Conservation (phyloP, 2,329 filamentous ascomycete species). For the Diaporthe vaccinii region DNA sequence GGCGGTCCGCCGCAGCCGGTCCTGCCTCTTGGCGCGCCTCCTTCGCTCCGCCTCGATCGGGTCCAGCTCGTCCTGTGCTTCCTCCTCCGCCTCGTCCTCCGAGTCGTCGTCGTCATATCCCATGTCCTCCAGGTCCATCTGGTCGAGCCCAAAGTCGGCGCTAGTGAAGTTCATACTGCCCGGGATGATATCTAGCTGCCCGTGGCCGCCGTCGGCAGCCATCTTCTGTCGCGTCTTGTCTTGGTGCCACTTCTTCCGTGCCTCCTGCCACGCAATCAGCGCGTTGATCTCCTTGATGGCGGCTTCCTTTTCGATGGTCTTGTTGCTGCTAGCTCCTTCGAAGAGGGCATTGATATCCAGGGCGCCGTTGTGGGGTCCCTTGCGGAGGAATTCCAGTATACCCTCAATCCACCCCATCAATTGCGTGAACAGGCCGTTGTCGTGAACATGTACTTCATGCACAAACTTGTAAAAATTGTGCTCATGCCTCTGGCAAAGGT, state of each 20-base stretch:
- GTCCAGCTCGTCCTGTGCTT: conserved; percentile 83
- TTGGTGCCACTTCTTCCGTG: conserved; percentile 96
- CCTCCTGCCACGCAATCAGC: conserved; percentile 93
- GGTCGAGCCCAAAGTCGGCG: conserved; percentile 90
- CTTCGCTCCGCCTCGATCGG: conserved; percentile 90
- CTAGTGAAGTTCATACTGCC: conserved; percentile 77
- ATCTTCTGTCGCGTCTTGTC: conserved; percentile 99
- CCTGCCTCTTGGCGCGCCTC: conserved; percentile 81
- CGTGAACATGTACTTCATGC: conserved; percentile 96
- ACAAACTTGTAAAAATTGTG: conserved; percentile 99
- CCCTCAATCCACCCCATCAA: conserved; percentile 98
- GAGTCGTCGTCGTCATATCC: conserved; percentile 78
- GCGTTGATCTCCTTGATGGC: conserved; percentile 85
- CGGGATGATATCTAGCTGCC: conserved; percentile 62
- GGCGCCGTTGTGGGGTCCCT: conserved; percentile 86
- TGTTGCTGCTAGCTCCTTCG: conserved; percentile 79
- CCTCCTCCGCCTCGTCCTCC: conserved; percentile 74
- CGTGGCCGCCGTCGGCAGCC: conserved; percentile 81
- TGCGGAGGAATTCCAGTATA: conserved; percentile 91
- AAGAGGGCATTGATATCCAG: conserved; percentile 96
- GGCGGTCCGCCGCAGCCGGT: conserved; percentile 82
- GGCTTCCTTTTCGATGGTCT: conserved; percentile 77
- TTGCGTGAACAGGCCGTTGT: conserved; percentile 95
- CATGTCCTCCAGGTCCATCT: conserved; percentile 88
- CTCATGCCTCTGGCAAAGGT: conserved; percentile 94